Evolutionary conservation across 179 eudicot genomes (phyloP).

Genomic region (Pouteria campechiana): DNA sequence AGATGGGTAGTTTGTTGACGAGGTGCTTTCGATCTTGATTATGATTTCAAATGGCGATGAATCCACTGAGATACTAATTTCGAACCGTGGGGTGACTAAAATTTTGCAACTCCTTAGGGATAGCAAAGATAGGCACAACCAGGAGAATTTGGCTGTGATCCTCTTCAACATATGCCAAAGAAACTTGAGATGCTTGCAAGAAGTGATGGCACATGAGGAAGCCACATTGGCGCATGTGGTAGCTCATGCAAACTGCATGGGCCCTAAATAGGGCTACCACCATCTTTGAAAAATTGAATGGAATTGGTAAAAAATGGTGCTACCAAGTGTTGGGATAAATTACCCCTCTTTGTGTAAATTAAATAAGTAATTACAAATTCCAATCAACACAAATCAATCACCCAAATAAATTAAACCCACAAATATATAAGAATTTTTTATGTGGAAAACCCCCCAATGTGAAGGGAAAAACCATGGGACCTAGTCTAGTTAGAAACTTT

Average conservation of each 20-base stretch:
- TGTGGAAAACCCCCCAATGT: too few relatives aligned
- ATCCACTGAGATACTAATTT: slow-evolving; percentile 59
- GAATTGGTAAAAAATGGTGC: too few relatives aligned
- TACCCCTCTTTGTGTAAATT: too few relatives aligned
- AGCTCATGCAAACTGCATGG: slow-evolving; percentile 62
- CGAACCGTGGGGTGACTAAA: slow-evolving; percentile 41
- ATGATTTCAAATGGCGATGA: slow-evolving; percentile 56
- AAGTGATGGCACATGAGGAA: slow-evolving; percentile 56
- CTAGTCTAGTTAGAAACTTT: too few relatives aligned
- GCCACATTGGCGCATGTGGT: slow-evolving; percentile 56
- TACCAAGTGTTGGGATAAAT: too few relatives aligned
- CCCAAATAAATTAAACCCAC: too few relatives aligned
- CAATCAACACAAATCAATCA: too few relatives aligned
- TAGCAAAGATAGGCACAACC: slow-evolving; percentile 43
- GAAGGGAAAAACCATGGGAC: too few relatives aligned
- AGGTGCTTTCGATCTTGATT: slow-evolving; percentile 63
- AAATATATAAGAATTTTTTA: too few relatives aligned
- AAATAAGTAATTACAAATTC: too few relatives aligned
- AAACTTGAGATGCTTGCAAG: slow-evolving; percentile 42
- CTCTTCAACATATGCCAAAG: slow-evolving; percentile 43
- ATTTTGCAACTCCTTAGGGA: slow-evolving; percentile 44
- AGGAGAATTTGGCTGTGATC: slow-evolving; percentile 69
- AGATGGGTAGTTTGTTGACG: slow-evolving; percentile 45
- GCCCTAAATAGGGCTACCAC: slow-evolving; percentile 83
- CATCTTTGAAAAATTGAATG: slow-evolving; percentile 56